Percentiles rank a stretch among this genome's conserved stretches.
phyloP scores from a whole-genome alignment of 192 early-diverging fungal genomes.

The Coemansia sp. region DNA sequence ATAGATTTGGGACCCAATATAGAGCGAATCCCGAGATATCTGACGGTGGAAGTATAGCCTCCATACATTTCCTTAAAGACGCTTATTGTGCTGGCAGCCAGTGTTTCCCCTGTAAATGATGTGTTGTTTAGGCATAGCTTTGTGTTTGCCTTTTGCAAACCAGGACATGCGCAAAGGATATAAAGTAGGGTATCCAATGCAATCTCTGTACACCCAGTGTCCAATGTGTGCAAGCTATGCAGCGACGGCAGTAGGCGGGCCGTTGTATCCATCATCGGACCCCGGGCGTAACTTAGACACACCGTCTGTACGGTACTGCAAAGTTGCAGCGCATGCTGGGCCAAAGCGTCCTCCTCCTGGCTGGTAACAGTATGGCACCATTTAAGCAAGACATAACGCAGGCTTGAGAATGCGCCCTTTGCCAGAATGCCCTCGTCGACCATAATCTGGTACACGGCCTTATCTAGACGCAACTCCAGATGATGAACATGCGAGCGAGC shows the following conservation, averaged over 20 bases:
- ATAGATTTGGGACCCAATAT: not conserved
- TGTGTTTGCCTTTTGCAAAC: constrained; percentile 3
- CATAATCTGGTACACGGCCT: not conserved
- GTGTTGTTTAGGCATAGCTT: not conserved
- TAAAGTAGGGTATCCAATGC: not conserved
- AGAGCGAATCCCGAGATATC: constrained; percentile 1
- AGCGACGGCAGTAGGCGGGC: not conserved
- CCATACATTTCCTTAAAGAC: constrained; percentile 3
- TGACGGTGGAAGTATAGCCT: not conserved
- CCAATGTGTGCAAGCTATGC: not conserved
- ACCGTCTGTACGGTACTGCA: not conserved
- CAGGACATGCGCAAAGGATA: constrained; percentile 4
- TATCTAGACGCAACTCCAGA: constrained; percentile 16
- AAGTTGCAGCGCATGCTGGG: not conserved
- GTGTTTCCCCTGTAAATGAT: not conserved
- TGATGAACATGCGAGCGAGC: constrained; percentile 4
- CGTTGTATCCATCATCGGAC: too few relatives aligned
- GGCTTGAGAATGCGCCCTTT: constrained; percentile 1
- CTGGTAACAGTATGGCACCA: not conserved
- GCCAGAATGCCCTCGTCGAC: not conserved
- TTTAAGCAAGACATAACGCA: constrained; percentile 4
- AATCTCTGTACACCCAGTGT: not conserved
- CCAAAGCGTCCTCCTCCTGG: not conserved
- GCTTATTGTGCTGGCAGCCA: not conserved
- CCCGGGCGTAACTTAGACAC: too few relatives aligned